A percentile compares a stretch with the other conserved stretches of the same genome.
phyloP scores from a whole-genome alignment of 805 yeast species.

The Saccharomycopsis fodiens region DNA sequence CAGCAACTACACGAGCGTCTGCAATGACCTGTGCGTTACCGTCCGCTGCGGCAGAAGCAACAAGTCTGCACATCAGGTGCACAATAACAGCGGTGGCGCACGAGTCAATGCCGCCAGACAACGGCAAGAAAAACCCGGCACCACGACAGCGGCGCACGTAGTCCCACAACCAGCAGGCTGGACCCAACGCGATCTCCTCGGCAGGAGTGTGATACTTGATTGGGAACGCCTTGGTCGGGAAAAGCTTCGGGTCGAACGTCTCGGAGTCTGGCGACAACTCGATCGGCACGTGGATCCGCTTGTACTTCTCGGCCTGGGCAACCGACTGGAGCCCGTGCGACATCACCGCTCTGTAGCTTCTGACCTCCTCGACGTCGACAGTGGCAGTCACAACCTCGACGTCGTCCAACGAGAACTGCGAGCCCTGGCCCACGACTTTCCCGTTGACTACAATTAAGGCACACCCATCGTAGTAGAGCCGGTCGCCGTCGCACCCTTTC shows the following conservation, averaged over 20 bases:
- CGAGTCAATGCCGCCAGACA: slow-evolving; percentile 96
- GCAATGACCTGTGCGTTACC: slow-evolving; percentile 69
- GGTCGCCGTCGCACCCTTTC: slow-evolving; percentile 97
- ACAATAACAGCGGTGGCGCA: slow-evolving; percentile 97
- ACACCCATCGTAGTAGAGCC: slow-evolving; percentile 95
- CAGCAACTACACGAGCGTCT: slow-evolving; percentile 68
- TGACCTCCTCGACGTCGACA: slow-evolving; percentile 84
- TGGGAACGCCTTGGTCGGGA: slow-evolving; percentile 46
- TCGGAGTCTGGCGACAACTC: slow-evolving; percentile 56
- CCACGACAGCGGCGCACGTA: slow-evolving; percentile 85
- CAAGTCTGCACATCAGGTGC: slow-evolving; percentile 87
- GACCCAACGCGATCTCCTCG: slow-evolving; percentile 96
- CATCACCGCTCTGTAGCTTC: slow-evolving; percentile 65
- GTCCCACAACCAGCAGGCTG: slow-evolving; percentile 99
- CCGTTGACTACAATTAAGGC: slow-evolving; percentile 94
- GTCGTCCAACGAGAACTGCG: slow-evolving; percentile 82
- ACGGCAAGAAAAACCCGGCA: slow-evolving; percentile 87
- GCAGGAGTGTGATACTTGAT: slow-evolving; percentile 74
- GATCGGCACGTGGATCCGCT: slow-evolving; percentile 53
- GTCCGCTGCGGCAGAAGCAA: slow-evolving; percentile 55
- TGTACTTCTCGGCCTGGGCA: slow-evolving; percentile 26
- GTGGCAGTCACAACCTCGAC: slow-evolving; percentile 97
- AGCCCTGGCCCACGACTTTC: slow-evolving; percentile 82
- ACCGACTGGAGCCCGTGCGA: slow-evolving; percentile 70
- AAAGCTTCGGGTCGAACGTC: slow-evolving; percentile 52